Evolutionary conservation across 2,329 filamentous ascomycete genomes (phyloP).

Genomic region (Drechslerella coelobrocha): DNA sequence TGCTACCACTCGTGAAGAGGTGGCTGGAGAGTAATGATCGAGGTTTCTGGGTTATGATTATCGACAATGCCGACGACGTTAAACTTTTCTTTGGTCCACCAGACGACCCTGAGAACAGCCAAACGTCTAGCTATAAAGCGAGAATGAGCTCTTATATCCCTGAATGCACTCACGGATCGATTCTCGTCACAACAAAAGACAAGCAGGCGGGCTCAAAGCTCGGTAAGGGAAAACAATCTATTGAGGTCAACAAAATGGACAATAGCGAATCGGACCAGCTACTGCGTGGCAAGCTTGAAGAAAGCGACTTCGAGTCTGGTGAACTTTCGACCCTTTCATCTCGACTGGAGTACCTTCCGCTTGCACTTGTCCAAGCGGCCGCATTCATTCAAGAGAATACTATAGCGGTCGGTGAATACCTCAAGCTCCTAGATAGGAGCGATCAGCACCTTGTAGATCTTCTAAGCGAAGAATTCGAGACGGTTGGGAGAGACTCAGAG

Average conservation of each 20-base stretch:
- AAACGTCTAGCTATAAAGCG: neutral
- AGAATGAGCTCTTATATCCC: neutral
- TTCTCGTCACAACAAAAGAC: neutral
- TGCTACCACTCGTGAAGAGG: conserved; percentile 4
- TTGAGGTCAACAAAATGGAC: conserved; percentile 8
- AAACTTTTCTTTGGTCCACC: neutral
- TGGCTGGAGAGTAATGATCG: conserved; percentile 12
- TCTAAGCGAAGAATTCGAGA: conserved; percentile 56
- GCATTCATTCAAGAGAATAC: conserved; percentile 57
- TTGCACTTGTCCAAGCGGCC: conserved; percentile 58
- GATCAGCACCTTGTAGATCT: conserved; percentile 52
- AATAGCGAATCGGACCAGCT: conserved; percentile 51
- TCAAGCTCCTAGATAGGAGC: conserved; percentile 55
- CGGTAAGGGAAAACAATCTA: neutral
- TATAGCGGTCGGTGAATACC: conserved; percentile 54
- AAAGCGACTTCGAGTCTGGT: neutral
- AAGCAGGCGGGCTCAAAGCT: neutral
- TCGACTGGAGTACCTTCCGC: conserved; percentile 56
- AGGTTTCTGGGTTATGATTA: conserved; percentile 14
- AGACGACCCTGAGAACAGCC: neutral
- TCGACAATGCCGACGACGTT: conserved; percentile 22
- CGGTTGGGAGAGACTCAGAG: conserved; percentile 55
- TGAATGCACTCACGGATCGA: conserved; percentile 3
- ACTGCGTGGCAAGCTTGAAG: conserved; percentile 50
- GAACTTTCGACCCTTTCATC: conserved; percentile 52